Evolutionary conservation across 257 asterid species (phyloP), one percentile per base, ranked within the genome.

Genomic region (Solanum pinnatisectum): DNA sequence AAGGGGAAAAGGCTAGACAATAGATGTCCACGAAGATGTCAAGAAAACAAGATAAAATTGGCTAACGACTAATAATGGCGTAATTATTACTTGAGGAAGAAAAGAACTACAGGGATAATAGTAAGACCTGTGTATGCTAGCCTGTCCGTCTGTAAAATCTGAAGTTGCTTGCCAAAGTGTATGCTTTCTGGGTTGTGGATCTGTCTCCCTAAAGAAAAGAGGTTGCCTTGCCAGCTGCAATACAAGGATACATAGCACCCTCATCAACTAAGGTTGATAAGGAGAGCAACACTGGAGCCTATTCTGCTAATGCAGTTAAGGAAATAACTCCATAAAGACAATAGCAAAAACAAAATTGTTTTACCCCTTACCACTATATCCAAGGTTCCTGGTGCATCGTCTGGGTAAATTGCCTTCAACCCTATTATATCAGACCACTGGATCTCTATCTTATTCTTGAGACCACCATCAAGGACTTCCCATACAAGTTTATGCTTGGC

Each of bases 401-500:
- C 98, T 0, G 90, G 89, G 90, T 91, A 93, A 84, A 39, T 93
- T 25, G 94, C 98, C 91, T 94, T 95, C 93, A 96, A 46, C 60
- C 96, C 96, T 93, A 93, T 91, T 36, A 96, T 96, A 89, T 95
- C 98, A 44, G 98, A 95, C 98, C 98, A 96, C 85, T 94, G 96
- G 90, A 96, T 95, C 90, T 96, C 98, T 86, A 96, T 93, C 91
- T 96, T 96, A 93, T 95, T 96, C 93, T 96, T 96, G 68, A 96
- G 98, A 83, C 98, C 98, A 46, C 98, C 98, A 85, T 96, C 98
- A 88, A 96, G 98, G 88, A 96, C 98, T 92, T 96, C 98, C 98
- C 98, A 96, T 14, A 96, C 98, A 87, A 96, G 92, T 92, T 96
- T 96, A 91, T 96, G 98, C 94, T 96, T 96, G 0, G 98, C 98